Conservation (phyloP, 2,329 filamentous ascomycete genomes). For the Colletotrichum plurivorum region DNA sequence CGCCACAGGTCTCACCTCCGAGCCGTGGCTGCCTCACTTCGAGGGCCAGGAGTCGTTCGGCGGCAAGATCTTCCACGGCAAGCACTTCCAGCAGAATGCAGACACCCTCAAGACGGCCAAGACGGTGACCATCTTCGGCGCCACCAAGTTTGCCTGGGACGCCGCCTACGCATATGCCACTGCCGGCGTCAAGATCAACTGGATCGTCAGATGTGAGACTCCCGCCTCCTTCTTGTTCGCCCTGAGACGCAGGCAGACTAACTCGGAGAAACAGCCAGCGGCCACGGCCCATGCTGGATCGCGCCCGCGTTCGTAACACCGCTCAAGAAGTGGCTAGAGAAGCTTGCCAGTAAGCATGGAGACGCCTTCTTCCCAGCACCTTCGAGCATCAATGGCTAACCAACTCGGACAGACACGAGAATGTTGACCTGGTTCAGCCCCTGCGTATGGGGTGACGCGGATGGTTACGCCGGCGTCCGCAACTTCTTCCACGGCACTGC, state of each 20-base stretch:
- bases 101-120: conserved; percentile 58
- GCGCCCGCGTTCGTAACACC: conserved; percentile 74
- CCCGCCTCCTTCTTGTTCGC: accelerated
- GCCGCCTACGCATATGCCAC: conserved; percentile 73
- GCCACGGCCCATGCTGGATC: conserved; percentile 72
- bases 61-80: conserved; percentile 64
- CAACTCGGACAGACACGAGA: conserved; percentile 63
- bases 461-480: conserved; percentile 69
- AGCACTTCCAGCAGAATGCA: conserved; percentile 58
- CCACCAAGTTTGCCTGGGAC: conserved; percentile 76
- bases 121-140: conserved; percentile 71
- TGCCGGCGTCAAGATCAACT: conserved; percentile 68
- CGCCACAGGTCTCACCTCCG: conserved; percentile 69
- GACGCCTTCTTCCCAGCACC: conserved; percentile 4
- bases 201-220: conserved; percentile 68
- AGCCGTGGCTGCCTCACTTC: conserved; percentile 62
- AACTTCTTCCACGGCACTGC: conserved; percentile 70
- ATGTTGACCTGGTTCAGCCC: conserved; percentile 82
- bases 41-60: conserved; percentile 61
- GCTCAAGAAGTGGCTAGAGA: conserved; percentile 76
- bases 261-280: conserved; percentile 50
- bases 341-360: conserved; percentile 66
- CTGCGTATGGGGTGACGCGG: conserved; percentile 77
- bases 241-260: background rate
- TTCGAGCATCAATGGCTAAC: background rate